Evolutionary conservation across 257 asterid genomes (phyloP).

Genomic region (Primulina tabacum): DNA sequence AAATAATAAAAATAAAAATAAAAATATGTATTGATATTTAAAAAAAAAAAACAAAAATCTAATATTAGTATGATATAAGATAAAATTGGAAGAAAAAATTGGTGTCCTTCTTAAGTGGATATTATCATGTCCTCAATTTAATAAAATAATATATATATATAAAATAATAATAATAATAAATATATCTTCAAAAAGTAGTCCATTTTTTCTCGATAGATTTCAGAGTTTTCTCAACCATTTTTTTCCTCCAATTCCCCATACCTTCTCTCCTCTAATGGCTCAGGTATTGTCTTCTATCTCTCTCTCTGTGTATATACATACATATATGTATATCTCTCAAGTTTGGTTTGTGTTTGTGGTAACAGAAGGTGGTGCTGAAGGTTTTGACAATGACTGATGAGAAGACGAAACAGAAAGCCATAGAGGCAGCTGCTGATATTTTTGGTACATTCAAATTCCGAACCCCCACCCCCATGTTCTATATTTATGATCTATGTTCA

Average conservation of each 20-base stretch:
- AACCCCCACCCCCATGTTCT: background rate
- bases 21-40: too few relatives aligned
- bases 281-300: conserved; percentile 29
- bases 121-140: too few relatives aligned
- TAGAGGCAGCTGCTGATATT: conserved; percentile 65
- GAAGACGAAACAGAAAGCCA: conserved; percentile 63
- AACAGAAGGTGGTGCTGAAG: conserved; percentile 53
- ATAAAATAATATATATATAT: too few relatives aligned
- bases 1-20: too few relatives aligned
- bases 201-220: background rate
- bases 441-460: conserved; percentile 30
- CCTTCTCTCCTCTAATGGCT: conserved; percentile 36
- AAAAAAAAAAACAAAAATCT: too few relatives aligned
- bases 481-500: too few relatives aligned
- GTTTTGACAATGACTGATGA: conserved; percentile 63
- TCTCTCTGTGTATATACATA: background rate
- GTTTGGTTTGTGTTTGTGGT: background rate
- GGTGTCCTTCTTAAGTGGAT: too few relatives aligned
- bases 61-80: too few relatives aligned
- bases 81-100: too few relatives aligned
- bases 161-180: too few relatives aligned
- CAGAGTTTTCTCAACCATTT: background rate
- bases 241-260: background rate
- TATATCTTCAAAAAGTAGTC: background rate
- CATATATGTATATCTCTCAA: background rate